Conservation (phyloP, 345 rosid species). For the Kandelia obovata region DNA sequence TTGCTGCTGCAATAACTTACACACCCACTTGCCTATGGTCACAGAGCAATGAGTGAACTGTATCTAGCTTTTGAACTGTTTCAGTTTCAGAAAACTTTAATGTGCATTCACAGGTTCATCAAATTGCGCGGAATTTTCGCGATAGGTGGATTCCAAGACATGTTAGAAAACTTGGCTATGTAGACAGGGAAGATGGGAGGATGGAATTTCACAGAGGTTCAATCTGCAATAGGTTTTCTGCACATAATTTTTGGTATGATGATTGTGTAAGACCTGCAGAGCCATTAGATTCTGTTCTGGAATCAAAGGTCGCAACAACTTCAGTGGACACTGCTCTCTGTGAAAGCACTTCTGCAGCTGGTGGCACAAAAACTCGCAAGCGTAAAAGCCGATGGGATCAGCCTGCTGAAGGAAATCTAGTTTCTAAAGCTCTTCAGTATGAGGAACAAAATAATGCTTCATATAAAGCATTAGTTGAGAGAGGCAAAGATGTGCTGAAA, state of each 20-base stretch:
- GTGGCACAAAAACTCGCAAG: constrained; percentile 51
- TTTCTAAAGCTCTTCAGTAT: constrained; percentile 22
- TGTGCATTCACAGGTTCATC: constrained; percentile 69
- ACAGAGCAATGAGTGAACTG: neutral
- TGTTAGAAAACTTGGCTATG: constrained; percentile 47
- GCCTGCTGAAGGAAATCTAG: constrained; percentile 41
- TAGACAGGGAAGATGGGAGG: constrained; percentile 61
- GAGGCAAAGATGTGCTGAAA: constrained; percentile 13
- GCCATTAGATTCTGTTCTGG: constrained; percentile 35
- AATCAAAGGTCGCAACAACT: constrained; percentile 31
- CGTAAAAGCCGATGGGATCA: constrained; percentile 99
- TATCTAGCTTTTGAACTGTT: neutral
- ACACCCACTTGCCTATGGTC: too few species aligned
- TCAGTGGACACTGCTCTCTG: constrained; percentile 37
- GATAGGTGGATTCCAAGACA: constrained; percentile 83
- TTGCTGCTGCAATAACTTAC: neutral
- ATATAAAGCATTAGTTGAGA: constrained; percentile 19
- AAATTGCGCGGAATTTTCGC: constrained; percentile 83
- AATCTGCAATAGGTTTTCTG: constrained; percentile 40
- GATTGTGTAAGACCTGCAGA: constrained; percentile 50
- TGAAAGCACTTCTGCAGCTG: constrained; percentile 38
- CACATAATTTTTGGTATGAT: constrained; percentile 49
- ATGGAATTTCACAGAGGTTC: constrained; percentile 42
- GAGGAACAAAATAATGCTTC: constrained; percentile 38
- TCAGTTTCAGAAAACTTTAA: constrained; percentile 4